These are phyloP conservation scores for Tetracladium marchalianum DNA, from an alignment of 495 filamentous ascomycete species.

Conservation along the genomic window DNA sequence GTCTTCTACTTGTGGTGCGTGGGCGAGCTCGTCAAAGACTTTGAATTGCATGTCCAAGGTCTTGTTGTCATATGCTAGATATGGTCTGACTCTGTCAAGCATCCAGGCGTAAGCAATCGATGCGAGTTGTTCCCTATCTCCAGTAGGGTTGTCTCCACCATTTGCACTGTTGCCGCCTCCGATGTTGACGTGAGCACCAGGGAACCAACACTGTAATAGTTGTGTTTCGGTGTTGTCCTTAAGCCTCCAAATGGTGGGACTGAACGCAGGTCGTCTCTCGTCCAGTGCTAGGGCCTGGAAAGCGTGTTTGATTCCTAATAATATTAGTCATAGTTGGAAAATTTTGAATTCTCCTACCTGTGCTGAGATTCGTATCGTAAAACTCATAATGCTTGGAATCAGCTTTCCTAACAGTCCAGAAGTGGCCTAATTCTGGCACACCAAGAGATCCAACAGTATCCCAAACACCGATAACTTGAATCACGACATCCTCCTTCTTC, in stretches of 20 bases:
- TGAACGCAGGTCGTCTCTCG: conserved; percentile 53
- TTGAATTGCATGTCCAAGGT: background rate
- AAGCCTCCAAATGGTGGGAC: conserved; percentile 51
- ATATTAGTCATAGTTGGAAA: background rate
- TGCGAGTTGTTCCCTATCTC: conserved; percentile 1
- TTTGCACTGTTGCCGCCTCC: conserved; percentile 38
- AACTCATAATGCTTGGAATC: conserved; percentile 17
- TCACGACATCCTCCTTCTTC: conserved; percentile 27
- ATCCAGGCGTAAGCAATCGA: conserved; percentile 1
- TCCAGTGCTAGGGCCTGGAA: conserved; percentile 72
- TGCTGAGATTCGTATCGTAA: conserved; percentile 15
- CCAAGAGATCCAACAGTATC: conserved; percentile 41
- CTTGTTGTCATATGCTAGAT: background rate
- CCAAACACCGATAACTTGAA: conserved; percentile 51
- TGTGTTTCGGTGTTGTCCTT: conserved; percentile 24
- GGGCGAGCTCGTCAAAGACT: too few relatives aligned
- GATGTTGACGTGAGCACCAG: conserved; percentile 54
- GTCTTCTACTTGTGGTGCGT: too few relatives aligned
- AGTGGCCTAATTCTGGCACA: conserved; percentile 9
- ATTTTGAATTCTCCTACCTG: background rate
- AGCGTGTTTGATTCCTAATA: conserved; percentile 44
- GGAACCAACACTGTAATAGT: conserved; percentile 67
- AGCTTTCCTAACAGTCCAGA: background rate
- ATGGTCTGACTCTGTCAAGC: background rate
- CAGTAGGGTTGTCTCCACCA: too few relatives aligned